Evolutionary conservation across 306 rosid genomes (phyloP), one percentile per base, ranked within the genome.

Genomic region (Trifolium subterraneum): DNA sequence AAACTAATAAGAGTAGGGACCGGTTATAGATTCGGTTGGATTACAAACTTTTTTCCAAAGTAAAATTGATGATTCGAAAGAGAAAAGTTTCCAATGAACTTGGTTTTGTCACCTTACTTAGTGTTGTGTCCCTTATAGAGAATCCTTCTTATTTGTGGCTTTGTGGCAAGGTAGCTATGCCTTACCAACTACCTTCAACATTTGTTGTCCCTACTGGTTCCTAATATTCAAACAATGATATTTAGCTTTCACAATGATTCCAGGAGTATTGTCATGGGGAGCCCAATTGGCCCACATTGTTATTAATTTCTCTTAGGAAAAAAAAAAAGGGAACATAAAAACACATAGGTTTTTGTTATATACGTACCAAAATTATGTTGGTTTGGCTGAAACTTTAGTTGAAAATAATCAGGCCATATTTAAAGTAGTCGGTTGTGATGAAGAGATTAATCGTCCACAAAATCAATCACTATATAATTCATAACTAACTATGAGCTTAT

Each of bases 1-100:
- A 69, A 55, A 80, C 51, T 19, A 52, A 69, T 76, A 74, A 16
- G 80, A 66, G 10, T 71, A 66, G 85, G 86, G 92, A 14, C 84
- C 87, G 13, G 42, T 16, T 11, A 64, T 18, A 81, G 81, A 88
- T 86, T 86, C 84, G 75, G 73, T 75, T 74, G 87, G 88, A 85
- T 82, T 69, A 78, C 83, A 52, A 44, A 63, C 83, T 78, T 77
- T 83, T 83, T 56, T 44, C 47, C 44, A 81, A 79, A 83, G 86
- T 51, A 71, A 69, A 73, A 70, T 70, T 54, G 82, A 79, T 76
- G 75, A 84, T 75, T 80, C 81, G 36, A 45, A 80, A 78, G 64
- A 62, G 72, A 74, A 83, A 83, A 77, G 84, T 80, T 72, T 75
- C 47, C 76, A 82, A 75, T 80, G 84, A 79, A 79, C 12, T 70